Percentiles rank a stretch among this genome's conserved stretches.
Evolutionary conservation across 2,329 filamentous ascomycete species (phyloP).

Genomic region (Anthostomella pinea): DNA sequence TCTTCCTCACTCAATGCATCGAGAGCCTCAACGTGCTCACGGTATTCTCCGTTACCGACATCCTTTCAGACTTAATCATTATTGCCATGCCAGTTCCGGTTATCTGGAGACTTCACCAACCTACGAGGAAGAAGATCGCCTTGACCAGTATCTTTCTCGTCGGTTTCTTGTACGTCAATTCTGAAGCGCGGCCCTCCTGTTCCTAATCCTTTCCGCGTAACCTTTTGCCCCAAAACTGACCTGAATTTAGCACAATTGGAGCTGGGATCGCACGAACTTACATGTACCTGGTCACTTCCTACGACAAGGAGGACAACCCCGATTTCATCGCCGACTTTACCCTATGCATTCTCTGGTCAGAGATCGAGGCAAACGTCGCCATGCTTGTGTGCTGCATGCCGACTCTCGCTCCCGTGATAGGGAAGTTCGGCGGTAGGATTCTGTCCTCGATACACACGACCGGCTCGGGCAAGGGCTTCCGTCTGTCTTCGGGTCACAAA

Average conservation of each 20-base stretch:
- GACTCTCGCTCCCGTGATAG: too few species aligned
- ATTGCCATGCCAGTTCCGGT: conserved; percentile 12
- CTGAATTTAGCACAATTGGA: conserved; percentile 10
- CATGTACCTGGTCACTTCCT: conserved; percentile 12
- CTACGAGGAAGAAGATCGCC: conserved; percentile 8
- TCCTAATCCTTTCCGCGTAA: too few species aligned
- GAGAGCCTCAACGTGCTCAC: conserved; percentile 8
- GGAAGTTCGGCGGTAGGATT: too few species aligned
- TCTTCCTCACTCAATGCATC: conserved; percentile 12
- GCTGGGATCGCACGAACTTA: conserved; percentile 13
- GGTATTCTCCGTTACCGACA: conserved; percentile 9
- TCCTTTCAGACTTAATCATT: conserved; percentile 14
- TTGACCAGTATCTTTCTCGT: conserved; percentile 9
- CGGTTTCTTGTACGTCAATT: conserved; percentile 11
- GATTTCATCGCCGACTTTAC: conserved; percentile 18
- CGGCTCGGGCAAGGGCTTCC: too few species aligned
- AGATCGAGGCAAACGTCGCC: conserved; percentile 15
- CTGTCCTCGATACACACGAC: too few species aligned
- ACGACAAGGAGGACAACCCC: conserved; percentile 10
- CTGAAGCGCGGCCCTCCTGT: too few species aligned
- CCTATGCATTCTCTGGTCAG: conserved; percentile 12
- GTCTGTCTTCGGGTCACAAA: too few species aligned
- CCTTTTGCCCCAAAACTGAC: too few species aligned
- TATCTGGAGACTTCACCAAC: conserved; percentile 11
- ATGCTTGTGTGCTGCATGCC: conserved; percentile 13